Evolutionary conservation across 129 eudicot genomes (phyloP).

Genomic region (Chrysanthemum makinoi): DNA sequence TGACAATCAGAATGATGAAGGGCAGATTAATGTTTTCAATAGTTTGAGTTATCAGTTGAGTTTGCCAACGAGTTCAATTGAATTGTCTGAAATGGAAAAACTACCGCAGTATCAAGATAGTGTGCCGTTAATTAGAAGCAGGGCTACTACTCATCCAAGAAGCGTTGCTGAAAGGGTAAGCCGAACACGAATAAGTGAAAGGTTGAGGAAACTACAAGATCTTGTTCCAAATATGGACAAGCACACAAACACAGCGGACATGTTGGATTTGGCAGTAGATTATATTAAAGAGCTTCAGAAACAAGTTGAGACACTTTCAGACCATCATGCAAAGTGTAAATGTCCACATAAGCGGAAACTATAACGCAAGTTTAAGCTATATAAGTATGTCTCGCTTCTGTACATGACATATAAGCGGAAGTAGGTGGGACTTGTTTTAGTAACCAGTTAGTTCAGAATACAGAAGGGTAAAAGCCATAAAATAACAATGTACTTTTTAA

Average conservation of each 20-base stretch:
- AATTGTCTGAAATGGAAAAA: slow-evolving; percentile 54
- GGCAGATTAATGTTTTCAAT: slow-evolving; percentile 34
- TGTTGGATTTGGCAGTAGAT: slow-evolving; percentile 78
- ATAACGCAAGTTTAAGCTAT: slow-evolving; percentile 18
- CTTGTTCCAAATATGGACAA: too few relatives aligned
- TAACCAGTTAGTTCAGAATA: not conserved
- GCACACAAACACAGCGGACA: too few relatives aligned
- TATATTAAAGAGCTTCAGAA: slow-evolving; percentile 88
- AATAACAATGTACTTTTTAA: too few relatives aligned
- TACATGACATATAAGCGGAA: slow-evolving; percentile 15
- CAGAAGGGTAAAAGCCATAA: too few relatives aligned
- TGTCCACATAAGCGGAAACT: slow-evolving; percentile 37
- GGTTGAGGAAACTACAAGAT: too few relatives aligned
- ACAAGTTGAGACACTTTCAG: slow-evolving; percentile 48
- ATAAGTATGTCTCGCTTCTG: slow-evolving; percentile 30
- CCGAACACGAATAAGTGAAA: too few relatives aligned
- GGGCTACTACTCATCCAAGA: slow-evolving; percentile 92
- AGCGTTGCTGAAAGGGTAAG: slow-evolving; percentile 93
- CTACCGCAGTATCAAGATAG: slow-evolving; percentile 51
- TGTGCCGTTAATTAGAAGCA: slow-evolving; percentile 47
- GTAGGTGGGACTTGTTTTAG: slow-evolving; percentile 13
- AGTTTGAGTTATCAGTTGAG: slow-evolving; percentile 72
- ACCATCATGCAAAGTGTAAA: slow-evolving; percentile 42
- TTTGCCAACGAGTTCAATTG: slow-evolving; percentile 55
- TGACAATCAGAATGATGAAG: slow-evolving; percentile 50